Evolutionary conservation across 2,329 filamentous ascomycete genomes (phyloP).

Genomic region (Fusarium sp.): DNA sequence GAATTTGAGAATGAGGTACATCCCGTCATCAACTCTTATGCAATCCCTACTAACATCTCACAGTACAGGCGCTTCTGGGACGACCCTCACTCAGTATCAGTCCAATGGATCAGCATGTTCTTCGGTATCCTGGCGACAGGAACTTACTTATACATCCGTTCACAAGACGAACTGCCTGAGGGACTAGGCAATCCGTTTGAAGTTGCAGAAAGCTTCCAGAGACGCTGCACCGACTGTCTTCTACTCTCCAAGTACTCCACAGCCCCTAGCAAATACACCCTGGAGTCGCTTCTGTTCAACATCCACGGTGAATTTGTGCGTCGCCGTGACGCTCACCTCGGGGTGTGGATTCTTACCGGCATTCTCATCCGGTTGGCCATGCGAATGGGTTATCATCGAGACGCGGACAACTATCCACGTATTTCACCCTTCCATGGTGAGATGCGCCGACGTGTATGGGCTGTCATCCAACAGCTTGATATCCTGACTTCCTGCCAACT

Average conservation of each 20-base stretch:
- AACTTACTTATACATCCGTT: conserved; percentile 29
- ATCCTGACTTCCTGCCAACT: conserved; percentile 33
- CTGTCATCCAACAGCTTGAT: conserved; percentile 30
- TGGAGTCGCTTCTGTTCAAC: conserved; percentile 36
- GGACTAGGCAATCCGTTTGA: conserved; percentile 21
- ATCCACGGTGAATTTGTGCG: conserved; percentile 34
- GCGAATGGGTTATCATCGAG: conserved; percentile 43
- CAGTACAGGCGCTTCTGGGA: conserved; percentile 39
- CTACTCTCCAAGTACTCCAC: conserved; percentile 35
- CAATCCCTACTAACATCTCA: background rate
- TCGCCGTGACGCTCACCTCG: conserved; percentile 29
- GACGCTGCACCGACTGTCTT: conserved; percentile 36
- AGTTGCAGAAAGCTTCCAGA: conserved; percentile 25
- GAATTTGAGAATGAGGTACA: conserved; percentile 39
- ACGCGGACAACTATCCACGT: conserved; percentile 19
- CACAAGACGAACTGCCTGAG: conserved; percentile 23
- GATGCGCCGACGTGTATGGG: conserved; percentile 40
- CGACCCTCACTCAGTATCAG: conserved; percentile 3
- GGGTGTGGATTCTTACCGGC: conserved; percentile 32
- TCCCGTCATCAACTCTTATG: rapidly evolving
- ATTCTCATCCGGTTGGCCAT: conserved; percentile 34
- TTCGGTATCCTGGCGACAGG: conserved; percentile 35
- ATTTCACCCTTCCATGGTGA: conserved; percentile 36
- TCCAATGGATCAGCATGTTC: conserved; percentile 34
- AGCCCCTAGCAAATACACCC: conserved; percentile 16